phyloP scores from a whole-genome alignment of 108 stramenopile genomes.

The Nitzschia sp. region DNA sequence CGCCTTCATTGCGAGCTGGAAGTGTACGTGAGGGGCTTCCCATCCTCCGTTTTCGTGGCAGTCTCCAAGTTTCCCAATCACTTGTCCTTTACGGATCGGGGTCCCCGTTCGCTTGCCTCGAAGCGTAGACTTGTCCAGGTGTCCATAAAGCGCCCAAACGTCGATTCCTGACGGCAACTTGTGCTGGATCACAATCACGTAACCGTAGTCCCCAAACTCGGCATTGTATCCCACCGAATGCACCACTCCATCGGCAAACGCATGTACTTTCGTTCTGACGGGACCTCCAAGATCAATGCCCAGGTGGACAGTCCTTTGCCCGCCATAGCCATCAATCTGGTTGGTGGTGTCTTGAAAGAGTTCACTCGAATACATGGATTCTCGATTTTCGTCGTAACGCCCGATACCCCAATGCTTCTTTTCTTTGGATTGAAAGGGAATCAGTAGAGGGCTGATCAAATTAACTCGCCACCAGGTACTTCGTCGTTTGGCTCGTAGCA shows the following conservation, averaged over 20 bases:
- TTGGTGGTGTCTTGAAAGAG: conserved; percentile 57
- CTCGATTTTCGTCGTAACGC: conserved; percentile 79
- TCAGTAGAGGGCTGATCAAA: conserved; percentile 20
- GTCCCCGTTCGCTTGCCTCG: conserved; percentile 33
- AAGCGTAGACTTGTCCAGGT: conserved; percentile 49
- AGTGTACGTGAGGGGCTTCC: conserved; percentile 70
- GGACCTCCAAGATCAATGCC: conserved; percentile 83
- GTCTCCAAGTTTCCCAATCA: conserved; percentile 66
- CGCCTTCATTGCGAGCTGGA: conserved; percentile 58
- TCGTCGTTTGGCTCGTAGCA: conserved; percentile 21
- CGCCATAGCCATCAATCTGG: conserved; percentile 47
- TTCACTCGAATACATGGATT: conserved; percentile 55
- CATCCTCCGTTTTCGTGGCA: conserved; percentile 86
- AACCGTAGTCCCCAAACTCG: conserved; percentile 79
- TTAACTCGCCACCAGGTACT: conserved; percentile 8
- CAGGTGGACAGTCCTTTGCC: conserved; percentile 69
- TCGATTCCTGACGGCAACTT: conserved; percentile 28
- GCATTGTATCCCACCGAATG: conserved; percentile 81
- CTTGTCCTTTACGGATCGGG: conserved; percentile 45
- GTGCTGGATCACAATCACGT: conserved; percentile 80
- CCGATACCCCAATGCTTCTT: conserved; percentile 44
- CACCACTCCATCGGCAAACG: conserved; percentile 70
- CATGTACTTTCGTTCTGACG: conserved; percentile 68
- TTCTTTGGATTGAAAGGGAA: neutral
- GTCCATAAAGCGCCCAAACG: conserved; percentile 81